Base-by-base conservation (phyloP, 768 basidiomycete genomes). In the Xerocomellus amylosporus region DNA sequence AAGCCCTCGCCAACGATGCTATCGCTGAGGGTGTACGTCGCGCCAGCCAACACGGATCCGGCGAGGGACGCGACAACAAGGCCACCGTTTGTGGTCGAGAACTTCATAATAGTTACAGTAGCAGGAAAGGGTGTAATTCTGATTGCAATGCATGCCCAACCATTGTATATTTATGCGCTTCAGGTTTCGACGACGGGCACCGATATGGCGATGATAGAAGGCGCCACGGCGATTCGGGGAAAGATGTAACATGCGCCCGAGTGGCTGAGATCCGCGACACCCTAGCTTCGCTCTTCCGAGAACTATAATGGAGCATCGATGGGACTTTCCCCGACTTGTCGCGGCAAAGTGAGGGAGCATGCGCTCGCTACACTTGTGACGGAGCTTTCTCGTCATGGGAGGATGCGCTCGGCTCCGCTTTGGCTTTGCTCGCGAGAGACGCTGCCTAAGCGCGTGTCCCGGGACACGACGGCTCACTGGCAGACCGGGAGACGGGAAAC, bases 1-100 rank as follows among this genome's bases (percentile, higher is more conserved):
- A 76, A 75, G 30, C 38, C 53, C 7, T 65, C 39, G 9, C 75
- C 74, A 30, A 65, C 54, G 26, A 73, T 62, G 1, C 26, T 46
- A 22, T 75, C 67, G 3, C 53, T 56, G 33, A 72, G 58, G 15
- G 17, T 47, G 51, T 74, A 75, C 12, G 42, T 57, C 10, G 53
- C 51, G 19, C 68, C 67, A 0, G 67, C 62, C 17, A 67, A 51
- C 5, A 49, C 54, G 8, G 46, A 56, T 33, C 54, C 37, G 4
- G 44, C 34, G 15, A 69, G 47, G 36, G 54, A 58, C 2, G 31
- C 49, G 33, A 69, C 47, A 39, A 53, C 8, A 30, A 69, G 43
- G 30, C 37, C 20, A 33, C 41, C 13, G 26, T 37, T 39, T 10
- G 48, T 1, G 5, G 8, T 34, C 17, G 48, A 53, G 48, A 53